Evolutionary conservation across 179 eudicot genomes (phyloP).

Genomic region (Amaranthus tricolor): DNA sequence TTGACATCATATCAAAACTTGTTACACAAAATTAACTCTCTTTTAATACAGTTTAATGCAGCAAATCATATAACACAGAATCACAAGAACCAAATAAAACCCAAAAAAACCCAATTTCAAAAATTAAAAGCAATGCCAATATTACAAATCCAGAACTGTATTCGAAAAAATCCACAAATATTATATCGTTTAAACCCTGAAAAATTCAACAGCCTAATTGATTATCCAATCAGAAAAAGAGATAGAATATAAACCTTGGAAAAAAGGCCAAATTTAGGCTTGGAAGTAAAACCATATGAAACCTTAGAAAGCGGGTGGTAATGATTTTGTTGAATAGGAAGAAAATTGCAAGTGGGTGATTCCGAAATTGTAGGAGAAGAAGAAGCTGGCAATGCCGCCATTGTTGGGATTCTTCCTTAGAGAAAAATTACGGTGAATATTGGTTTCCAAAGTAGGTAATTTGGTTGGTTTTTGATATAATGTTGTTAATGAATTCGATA

Average conservation of each 20-base stretch:
- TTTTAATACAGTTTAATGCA: not conserved
- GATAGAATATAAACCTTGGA: conserved; percentile 33
- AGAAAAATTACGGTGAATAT: not conserved
- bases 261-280: conserved; percentile 35
- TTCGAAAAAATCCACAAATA: not conserved
- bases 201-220: not conserved
- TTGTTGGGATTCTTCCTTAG: not conserved
- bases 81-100: not conserved
- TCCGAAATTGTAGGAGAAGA: conserved; percentile 23
- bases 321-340: conserved; percentile 5
- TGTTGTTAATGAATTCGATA: conserved; percentile 16
- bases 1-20: no score
- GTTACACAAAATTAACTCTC: no score
- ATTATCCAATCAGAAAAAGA: conserved; percentile 1
- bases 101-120: conserved; percentile 3
- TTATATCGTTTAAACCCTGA: not conserved
- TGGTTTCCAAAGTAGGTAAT: not conserved
- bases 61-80: not conserved
- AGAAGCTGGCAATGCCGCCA: conserved; percentile 26
- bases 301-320: conserved; percentile 17
- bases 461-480: not conserved
- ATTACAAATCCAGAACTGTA: not conserved
- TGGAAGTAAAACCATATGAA: conserved; percentile 42
- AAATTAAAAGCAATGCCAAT: not conserved
- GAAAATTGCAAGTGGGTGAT: conserved; percentile 15